phyloP scores from a whole-genome alignment of 495 filamentous ascomycete species.

The Apodospora peruviana region DNA sequence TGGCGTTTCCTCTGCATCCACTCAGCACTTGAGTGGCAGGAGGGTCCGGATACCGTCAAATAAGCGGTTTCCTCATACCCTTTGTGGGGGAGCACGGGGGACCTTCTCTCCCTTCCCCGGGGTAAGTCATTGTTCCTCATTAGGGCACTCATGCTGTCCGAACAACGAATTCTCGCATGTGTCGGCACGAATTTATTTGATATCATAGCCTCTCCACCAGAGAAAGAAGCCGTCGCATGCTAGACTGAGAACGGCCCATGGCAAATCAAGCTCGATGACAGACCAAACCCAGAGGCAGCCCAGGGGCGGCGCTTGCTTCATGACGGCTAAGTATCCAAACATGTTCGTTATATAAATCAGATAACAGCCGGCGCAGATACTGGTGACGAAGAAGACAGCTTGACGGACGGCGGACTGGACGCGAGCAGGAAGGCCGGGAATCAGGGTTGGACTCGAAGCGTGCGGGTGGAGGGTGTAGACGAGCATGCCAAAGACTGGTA shows the following conservation, averaged over 20 bases:
- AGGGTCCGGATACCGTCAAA: too few relatives aligned
- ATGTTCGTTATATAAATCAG: conserved; percentile 75
- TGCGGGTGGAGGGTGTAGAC: conserved; percentile 57
- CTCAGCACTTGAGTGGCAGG: too few relatives aligned
- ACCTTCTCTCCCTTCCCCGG: too few relatives aligned
- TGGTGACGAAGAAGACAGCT: conserved; percentile 52
- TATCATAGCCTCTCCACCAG: conserved; percentile 65
- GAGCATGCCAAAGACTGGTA: conserved; percentile 55
- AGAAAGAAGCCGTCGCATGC: conserved; percentile 58
- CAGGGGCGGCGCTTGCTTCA: conserved; percentile 87
- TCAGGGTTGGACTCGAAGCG: conserved; percentile 30
- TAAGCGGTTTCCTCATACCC: too few relatives aligned
- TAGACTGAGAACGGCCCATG: conserved; percentile 57
- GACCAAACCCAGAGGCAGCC: conserved; percentile 94
- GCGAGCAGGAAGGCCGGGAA: conserved; percentile 39
- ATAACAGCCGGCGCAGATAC: conserved; percentile 61
- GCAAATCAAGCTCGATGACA: conserved; percentile 77
- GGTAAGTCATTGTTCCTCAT: too few relatives aligned
- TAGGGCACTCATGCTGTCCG: too few relatives aligned
- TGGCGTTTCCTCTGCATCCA: too few relatives aligned
- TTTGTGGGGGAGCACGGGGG: too few relatives aligned
- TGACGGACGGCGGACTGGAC: conserved; percentile 49
- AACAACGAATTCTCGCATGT: too few relatives aligned
- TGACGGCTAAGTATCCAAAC: conserved; percentile 74
- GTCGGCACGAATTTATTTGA: too few relatives aligned